Conservation (phyloP, 108 stramenopile species). For the Nitzschia sp. region DNA sequence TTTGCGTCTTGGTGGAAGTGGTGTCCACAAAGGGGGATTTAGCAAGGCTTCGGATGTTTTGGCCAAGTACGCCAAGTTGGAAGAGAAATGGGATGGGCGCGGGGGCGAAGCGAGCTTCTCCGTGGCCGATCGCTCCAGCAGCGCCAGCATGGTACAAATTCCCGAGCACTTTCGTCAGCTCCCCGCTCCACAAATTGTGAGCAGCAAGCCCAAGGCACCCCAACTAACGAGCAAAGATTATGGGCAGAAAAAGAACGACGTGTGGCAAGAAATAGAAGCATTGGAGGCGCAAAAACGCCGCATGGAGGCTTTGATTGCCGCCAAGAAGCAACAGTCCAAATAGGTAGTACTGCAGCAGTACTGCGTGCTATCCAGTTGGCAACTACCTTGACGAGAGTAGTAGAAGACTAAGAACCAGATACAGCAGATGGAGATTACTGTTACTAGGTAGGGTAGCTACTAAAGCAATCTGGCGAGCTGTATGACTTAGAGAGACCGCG, state of each 20-base stretch:
- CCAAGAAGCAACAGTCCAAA: neutral
- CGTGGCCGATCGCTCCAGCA: conserved; percentile 17
- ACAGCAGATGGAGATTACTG: too few species aligned
- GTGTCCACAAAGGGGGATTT: conserved; percentile 47
- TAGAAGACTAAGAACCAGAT: too few species aligned
- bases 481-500: too few species aligned
- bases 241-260: conserved; percentile 24
- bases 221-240: conserved; percentile 15
- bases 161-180: conserved; percentile 58
- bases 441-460: too few species aligned
- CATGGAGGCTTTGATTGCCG: conserved; percentile 32
- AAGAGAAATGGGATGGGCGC: conserved; percentile 7
- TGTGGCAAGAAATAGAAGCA: conserved; percentile 50
- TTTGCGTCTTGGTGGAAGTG: neutral
- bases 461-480: too few species aligned
- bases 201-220: conserved; percentile 30
- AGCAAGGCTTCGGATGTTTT: conserved; percentile 54
- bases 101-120: neutral
- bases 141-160: conserved; percentile 31
- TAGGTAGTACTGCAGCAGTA: too few species aligned
- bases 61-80: conserved; percentile 50
- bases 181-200: conserved; percentile 26
- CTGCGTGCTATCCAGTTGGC: too few species aligned
- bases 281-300: conserved; percentile 32
- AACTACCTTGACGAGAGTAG: too few species aligned